phyloP scores from a whole-genome alignment of 1,139 yeast genomes.

The Diutina mesorugosa region DNA sequence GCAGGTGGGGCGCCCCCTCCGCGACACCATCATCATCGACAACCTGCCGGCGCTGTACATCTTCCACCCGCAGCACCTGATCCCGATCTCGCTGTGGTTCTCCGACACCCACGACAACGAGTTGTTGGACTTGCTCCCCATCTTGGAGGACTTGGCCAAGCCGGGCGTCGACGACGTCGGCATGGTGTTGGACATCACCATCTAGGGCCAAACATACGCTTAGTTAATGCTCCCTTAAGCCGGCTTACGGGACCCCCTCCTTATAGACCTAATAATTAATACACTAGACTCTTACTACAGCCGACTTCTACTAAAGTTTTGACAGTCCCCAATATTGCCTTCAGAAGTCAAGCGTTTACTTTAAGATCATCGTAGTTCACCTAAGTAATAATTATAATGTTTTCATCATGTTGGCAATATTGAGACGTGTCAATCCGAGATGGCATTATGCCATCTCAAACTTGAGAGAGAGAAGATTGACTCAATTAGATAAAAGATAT shows the following conservation, averaged over 20 bases:
- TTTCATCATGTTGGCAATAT: not conserved
- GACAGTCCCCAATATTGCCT: not conserved
- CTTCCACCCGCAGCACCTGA: conserved; percentile 95
- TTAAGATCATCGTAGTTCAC: not conserved
- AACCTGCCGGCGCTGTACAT: conserved; percentile 95
- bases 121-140: conserved; percentile 79
- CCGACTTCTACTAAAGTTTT: no score
- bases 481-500: no score
- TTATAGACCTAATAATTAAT: not conserved
- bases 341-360: not conserved
- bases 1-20: conserved; percentile 84
- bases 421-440: not conserved
- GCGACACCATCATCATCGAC: conserved; percentile 80
- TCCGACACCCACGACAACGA: conserved; percentile 97
- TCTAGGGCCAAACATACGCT: not conserved
- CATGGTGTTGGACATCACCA: conserved; percentile 58
- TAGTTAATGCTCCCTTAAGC: not conserved
- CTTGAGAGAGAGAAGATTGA: no score
- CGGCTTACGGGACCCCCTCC: not conserved
- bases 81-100: conserved; percentile 98
- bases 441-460: no score
- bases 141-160: conserved; percentile 70
- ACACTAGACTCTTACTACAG: not conserved
- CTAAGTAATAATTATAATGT: no score
- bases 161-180: conserved; percentile 70